Evolutionary conservation across 1,284 basidiomycete genomes (phyloP).

Genomic region (Rhodotorula sp.): DNA sequence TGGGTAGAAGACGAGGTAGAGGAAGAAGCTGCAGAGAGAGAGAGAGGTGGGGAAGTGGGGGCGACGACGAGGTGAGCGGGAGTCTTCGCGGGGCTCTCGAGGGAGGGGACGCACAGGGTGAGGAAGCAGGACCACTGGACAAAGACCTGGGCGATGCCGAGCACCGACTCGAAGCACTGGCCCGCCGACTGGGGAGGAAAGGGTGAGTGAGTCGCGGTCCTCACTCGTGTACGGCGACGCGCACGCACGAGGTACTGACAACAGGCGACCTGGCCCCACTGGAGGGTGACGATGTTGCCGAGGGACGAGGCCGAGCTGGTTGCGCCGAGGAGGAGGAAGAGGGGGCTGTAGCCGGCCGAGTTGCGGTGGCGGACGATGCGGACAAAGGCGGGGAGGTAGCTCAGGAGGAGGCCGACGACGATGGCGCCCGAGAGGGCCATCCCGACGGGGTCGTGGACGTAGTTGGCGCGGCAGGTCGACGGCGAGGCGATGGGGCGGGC

Average conservation of each 20-base stretch:
- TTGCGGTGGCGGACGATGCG: slow-evolving; percentile 66
- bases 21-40: slow-evolving; percentile 69
- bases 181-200: slow-evolving; percentile 60
- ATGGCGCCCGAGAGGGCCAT: slow-evolving; percentile 72
- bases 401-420: slow-evolving; percentile 64
- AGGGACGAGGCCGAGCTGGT: slow-evolving; percentile 57
- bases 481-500: slow-evolving; percentile 21
- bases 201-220: too few species aligned
- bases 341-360: slow-evolving; percentile 49
- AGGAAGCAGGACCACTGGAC: slow-evolving; percentile 86
- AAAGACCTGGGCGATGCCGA: slow-evolving; percentile 79
- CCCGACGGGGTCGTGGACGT: slow-evolving; percentile 69
- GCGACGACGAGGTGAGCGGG: not conserved
- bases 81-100: not conserved
- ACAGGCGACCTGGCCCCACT: slow-evolving; percentile 82
- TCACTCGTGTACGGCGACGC: too few species aligned
- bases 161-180: slow-evolving; percentile 75
- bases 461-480: slow-evolving; percentile 19
- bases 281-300: slow-evolving; percentile 66
- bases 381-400: slow-evolving; percentile 58
- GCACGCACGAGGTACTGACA: slow-evolving; percentile 74
- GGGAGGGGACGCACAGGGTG: slow-evolving; percentile 64
- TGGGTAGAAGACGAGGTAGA: slow-evolving; percentile 93
- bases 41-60: not conserved
- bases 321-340: slow-evolving; percentile 89